Evolutionary conservation across 345 rosid genomes (phyloP).

Genomic region (Bretschneidera sinensis): DNA sequence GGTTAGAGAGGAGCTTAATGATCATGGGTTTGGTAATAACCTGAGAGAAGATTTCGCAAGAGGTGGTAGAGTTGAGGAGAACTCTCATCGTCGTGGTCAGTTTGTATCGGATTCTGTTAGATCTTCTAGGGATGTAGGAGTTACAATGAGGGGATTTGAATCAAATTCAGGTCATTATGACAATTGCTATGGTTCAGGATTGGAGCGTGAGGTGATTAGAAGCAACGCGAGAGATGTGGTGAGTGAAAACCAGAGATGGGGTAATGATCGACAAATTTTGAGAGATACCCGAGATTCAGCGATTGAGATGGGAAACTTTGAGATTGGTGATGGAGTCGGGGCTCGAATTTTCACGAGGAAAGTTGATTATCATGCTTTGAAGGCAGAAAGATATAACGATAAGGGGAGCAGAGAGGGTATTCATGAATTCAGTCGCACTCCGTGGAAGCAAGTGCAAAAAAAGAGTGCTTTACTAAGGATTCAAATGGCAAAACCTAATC

Average conservation of each 20-base stretch:
- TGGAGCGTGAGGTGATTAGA: conserved; percentile 23
- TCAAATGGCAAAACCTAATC: conserved; percentile 43
- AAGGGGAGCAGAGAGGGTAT: conserved; percentile 49
- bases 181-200: conserved; percentile 21
- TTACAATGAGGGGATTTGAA: conserved; percentile 22
- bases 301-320: conserved; percentile 21
- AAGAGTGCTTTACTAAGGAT: conserved; percentile 88
- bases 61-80: conserved; percentile 23
- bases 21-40: conserved; percentile 23
- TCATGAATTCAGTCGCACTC: conserved; percentile 41
- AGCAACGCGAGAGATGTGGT: conserved; percentile 21
- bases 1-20: conserved; percentile 39
- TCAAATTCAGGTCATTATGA: conserved; percentile 30
- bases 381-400: conserved; percentile 34
- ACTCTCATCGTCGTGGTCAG: conserved; percentile 26
- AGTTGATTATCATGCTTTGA: conserved; percentile 35
- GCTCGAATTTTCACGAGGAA: conserved; percentile 26
- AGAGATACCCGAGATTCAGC: conserved; percentile 21
- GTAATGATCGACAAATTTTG: conserved; percentile 23
- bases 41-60: conserved; percentile 32
- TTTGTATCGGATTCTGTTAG: conserved; percentile 34
- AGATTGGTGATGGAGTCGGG: conserved; percentile 24
- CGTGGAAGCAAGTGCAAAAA: conserved; percentile 61
- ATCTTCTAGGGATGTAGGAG: conserved; percentile 36
- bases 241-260: conserved; percentile 38